phyloP scores from a whole-genome alignment of 495 filamentous ascomycete genomes.

The Chaetomium cochliodes region DNA sequence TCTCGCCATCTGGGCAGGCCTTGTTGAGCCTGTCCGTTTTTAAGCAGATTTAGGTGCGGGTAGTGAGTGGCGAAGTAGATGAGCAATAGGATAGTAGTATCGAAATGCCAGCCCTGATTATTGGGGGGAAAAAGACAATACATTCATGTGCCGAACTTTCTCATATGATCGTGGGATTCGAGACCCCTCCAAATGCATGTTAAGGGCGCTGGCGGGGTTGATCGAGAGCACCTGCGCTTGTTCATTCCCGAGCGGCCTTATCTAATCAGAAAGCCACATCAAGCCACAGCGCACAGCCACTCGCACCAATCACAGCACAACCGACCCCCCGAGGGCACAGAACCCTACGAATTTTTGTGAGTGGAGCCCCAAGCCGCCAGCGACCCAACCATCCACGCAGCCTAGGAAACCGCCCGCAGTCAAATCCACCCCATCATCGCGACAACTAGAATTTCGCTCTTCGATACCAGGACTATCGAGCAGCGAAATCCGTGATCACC shows the following conservation, averaged over 20 bases:
- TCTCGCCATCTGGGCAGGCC: conserved; percentile 36
- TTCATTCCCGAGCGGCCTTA: neutral
- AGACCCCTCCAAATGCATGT: too few relatives aligned
- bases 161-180: too few relatives aligned
- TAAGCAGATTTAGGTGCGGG: conserved; percentile 22
- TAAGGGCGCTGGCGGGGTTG: too few relatives aligned
- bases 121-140: too few relatives aligned
- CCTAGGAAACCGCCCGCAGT: conserved; percentile 26
- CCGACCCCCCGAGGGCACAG: conserved; percentile 33
- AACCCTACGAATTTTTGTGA: conserved; percentile 41
- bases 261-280: conserved; percentile 2
- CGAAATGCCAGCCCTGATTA: neutral
- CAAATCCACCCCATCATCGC: conserved; percentile 37
- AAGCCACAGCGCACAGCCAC: conserved; percentile 18
- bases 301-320: conserved; percentile 22
- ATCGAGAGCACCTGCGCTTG: too few relatives aligned
- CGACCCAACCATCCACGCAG: conserved; percentile 25
- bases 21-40: conserved; percentile 39
- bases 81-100: neutral
- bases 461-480: conserved; percentile 42
- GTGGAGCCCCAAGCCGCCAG: conserved; percentile 28
- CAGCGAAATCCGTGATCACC: conserved; percentile 41
- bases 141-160: too few relatives aligned
- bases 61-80: neutral
- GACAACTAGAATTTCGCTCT: conserved; percentile 39